These are phyloP conservation scores for Teratosphaeria gauchensis DNA, from an alignment of 2,329 filamentous ascomycete species.

Conservation along the genomic window DNA sequence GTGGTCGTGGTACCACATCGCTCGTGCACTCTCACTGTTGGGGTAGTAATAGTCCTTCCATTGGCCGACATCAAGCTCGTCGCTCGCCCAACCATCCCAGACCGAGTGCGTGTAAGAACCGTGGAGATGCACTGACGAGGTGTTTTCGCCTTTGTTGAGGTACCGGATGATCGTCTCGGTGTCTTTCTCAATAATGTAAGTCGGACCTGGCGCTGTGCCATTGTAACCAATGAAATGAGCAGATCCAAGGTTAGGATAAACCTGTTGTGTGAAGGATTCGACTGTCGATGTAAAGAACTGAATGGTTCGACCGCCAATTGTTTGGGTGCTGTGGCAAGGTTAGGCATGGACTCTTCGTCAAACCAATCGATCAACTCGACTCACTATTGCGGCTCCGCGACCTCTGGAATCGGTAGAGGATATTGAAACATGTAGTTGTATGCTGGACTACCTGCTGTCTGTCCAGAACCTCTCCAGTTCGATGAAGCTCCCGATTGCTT, in stretches of 20 bases:
- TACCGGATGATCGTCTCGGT: conserved; percentile 46
- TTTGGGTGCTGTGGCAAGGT: conserved; percentile 17
- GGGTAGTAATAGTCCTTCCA: conserved; percentile 52
- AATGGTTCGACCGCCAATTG: conserved; percentile 28
- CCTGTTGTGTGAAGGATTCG: conserved; percentile 30
- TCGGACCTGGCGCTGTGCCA: conserved; percentile 46
- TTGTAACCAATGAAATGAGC: conserved; percentile 42
- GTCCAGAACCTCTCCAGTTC: conserved; percentile 7
- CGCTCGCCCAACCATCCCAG: conserved; percentile 46
- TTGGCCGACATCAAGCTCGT: conserved; percentile 41
- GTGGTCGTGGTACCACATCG: conserved; percentile 50
- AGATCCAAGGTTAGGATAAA: conserved; percentile 34
- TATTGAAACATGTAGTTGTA: conserved; percentile 14
- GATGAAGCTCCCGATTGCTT: not conserved
- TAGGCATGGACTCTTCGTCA: not conserved
- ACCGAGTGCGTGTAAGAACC: conserved; percentile 37
- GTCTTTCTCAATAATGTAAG: conserved; percentile 40
- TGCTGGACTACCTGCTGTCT: conserved; percentile 10
- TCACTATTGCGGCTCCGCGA: conserved; percentile 7
- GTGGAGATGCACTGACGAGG: conserved; percentile 45
- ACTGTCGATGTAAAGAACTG: conserved; percentile 41
- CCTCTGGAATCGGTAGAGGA: conserved; percentile 10
- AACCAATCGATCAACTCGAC: not conserved
- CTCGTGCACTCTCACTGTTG: conserved; percentile 43
- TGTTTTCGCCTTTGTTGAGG: conserved; percentile 39